Percentiles rank a stretch among this genome's conserved stretches.
Conservation (phyloP, 163 green algal genomes). For the Scenedesmus sp. region DNA sequence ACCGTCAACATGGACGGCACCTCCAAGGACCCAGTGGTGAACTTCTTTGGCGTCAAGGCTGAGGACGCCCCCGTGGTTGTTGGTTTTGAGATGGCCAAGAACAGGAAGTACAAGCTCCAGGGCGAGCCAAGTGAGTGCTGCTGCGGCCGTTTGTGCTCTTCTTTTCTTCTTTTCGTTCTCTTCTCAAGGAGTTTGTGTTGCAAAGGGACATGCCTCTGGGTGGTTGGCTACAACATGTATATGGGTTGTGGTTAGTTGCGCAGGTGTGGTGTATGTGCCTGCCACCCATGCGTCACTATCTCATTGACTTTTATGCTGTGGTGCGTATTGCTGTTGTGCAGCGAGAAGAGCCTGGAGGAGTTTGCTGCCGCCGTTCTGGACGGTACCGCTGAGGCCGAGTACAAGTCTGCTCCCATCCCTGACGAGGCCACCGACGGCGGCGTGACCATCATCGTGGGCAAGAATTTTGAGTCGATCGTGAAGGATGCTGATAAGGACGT, state of each 20-base stretch:
- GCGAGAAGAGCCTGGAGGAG: conserved; percentile 58
- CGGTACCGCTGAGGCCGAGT: conserved; percentile 68
- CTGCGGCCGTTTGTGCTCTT: not conserved
- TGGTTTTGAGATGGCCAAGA: conserved; percentile 77
- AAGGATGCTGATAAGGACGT: conserved; percentile 83
- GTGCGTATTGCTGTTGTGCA: conserved; percentile 22
- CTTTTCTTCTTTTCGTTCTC: no score
- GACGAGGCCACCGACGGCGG: conserved; percentile 73
- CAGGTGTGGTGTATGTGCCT: no score
- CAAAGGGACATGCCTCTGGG: no score
- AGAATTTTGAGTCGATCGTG: conserved; percentile 84
- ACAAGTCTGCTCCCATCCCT: conserved; percentile 83
- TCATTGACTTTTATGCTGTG: not conserved
- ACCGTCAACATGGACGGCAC: conserved; percentile 70
- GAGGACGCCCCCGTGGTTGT: conserved; percentile 58
- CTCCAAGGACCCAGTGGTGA: conserved; percentile 63
- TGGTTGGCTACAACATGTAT: no score
- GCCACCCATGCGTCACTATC: no score
- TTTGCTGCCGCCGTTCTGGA: conserved; percentile 70
- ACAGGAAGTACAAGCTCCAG: conserved; percentile 72
- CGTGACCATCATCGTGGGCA: conserved; percentile 82
- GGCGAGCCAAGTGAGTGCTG: conserved; percentile 55
- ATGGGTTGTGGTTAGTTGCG: no score
- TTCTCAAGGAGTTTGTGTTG: no score
- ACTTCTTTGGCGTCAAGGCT: conserved; percentile 81